Conservation (phyloP, 306 rosid genomes). For the Malus orientalis region DNA sequence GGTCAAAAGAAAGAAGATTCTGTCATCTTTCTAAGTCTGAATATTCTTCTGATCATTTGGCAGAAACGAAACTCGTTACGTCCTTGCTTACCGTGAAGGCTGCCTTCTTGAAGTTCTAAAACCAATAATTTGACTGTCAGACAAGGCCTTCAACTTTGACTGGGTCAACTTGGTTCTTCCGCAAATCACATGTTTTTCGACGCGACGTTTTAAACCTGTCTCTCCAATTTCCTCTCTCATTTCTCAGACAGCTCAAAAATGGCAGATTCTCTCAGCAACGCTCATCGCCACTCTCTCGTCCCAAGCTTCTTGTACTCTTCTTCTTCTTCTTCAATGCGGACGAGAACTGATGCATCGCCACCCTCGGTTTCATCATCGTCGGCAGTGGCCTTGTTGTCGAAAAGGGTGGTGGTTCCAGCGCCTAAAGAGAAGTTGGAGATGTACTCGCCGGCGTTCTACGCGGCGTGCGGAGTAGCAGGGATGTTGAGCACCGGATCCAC, state of each 20-base stretch:
- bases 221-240: neutral
- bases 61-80: neutral
- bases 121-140: neutral
- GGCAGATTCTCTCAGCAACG: neutral
- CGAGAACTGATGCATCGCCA: neutral
- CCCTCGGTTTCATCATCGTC: conserved; percentile 1
- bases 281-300: conserved; percentile 34
- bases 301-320: conserved; percentile 44
- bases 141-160: neutral
- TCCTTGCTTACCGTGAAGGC: neutral
- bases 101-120: too few relatives aligned
- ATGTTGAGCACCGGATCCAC: conserved; percentile 50
- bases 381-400: neutral
- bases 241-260: neutral
- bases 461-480: conserved; percentile 49
- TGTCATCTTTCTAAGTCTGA: neutral
- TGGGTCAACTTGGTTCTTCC: neutral
- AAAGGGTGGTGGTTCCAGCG: conserved; percentile 32
- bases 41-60: neutral
- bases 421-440: conserved; percentile 43
- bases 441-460: conserved; percentile 62
- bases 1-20: neutral
- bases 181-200: neutral
- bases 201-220: neutral
- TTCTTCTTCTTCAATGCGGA: conserved; percentile 14